Evolutionary conservation across 1,284 basidiomycete species (phyloP).

Genomic region (Chondrostereum purpureum): DNA sequence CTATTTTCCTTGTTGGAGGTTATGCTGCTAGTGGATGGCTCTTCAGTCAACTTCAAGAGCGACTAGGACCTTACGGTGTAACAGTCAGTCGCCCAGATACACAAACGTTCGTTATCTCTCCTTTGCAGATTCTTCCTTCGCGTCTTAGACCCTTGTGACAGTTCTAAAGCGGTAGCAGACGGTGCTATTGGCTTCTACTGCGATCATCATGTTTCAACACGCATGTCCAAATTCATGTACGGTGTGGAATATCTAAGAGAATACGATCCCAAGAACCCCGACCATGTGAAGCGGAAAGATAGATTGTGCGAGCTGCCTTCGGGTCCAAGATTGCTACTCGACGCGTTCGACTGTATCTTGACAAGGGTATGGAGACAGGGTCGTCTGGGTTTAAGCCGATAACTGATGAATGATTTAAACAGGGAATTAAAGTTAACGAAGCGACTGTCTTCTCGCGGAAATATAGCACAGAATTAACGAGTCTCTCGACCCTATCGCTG

Average conservation of each 20-base stretch:
- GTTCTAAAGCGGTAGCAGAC: conserved; percentile 76
- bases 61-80: conserved; percentile 46
- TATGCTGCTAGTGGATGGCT: conserved; percentile 77
- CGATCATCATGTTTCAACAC: conserved; percentile 72
- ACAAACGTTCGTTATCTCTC: conserved; percentile 56
- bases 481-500: conserved; percentile 62
- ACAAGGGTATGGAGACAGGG: conserved; percentile 41
- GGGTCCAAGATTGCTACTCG: conserved; percentile 64
- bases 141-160: conserved; percentile 19
- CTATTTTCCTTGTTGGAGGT: conserved; percentile 73
- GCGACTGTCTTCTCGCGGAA: conserved; percentile 73
- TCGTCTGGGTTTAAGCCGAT: conserved; percentile 9
- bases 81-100: conserved; percentile 68
- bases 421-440: conserved; percentile 71
- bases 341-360: conserved; percentile 75
- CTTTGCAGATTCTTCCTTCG: conserved; percentile 8
- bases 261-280: conserved; percentile 55
- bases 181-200: conserved; percentile 78
- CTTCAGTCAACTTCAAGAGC: conserved; percentile 65
- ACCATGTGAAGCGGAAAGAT: conserved; percentile 56
- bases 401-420: conserved; percentile 3
- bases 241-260: conserved; percentile 72
- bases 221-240: conserved; percentile 73
- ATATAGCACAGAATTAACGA: conserved; percentile 75
- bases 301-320: conserved; percentile 68